Base-by-base conservation (phyloP, 2,329 filamentous ascomycete genomes). In the Penicillium hesseltinei region DNA sequence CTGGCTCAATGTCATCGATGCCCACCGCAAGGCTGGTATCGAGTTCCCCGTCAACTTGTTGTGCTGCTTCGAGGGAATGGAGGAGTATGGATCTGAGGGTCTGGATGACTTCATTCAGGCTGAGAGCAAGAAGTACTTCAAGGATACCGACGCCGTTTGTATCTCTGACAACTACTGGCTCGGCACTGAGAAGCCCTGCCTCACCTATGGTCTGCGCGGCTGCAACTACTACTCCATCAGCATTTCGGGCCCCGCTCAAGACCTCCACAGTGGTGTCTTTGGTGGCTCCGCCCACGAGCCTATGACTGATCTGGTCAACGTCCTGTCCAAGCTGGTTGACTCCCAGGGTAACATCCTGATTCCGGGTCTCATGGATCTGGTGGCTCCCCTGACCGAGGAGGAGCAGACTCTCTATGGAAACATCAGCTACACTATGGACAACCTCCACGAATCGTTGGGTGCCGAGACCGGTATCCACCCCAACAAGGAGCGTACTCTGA, bases 101-200 rank as follows among this genome's bases (percentile, higher is more conserved):
- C 83, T 99, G 54, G 94, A 99, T 71, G 93, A 96, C 67, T 89
- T 97, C 65, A 97, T 99, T 77, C 83, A 89, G 66, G 88, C 85
- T 46, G 94, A 99, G 79, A 92, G 89, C 65, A 91, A 95, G 80
- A 89, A 90, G 69, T 97, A 88, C 82, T 99, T 99, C 81, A 91
- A 91, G 71, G 93, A 97, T 69, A 87, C 92, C 36, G 94, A 99
- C 66, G 94, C 92, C 6, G 91, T 97, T 59, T 99, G 94, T 80
- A 99, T 99, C 73, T 96, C 91, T 47, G 94, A 99, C 78, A 99
- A 99, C 84, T 99, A 99, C 86, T 99, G 94, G 94, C 87, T 99
- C 40, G 94, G 94, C 58, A 97, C 94, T 6, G 92, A 97, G 83
- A 97, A 97, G 84, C 94, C 94, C 13, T 99, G 94, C 77, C 80